Percentiles rank a stretch among this genome's conserved stretches.
These are phyloP conservation scores for Neofusicoccum laricinum DNA, from an alignment of 2,329 filamentous ascomycete species.

Conservation along the genomic window DNA sequence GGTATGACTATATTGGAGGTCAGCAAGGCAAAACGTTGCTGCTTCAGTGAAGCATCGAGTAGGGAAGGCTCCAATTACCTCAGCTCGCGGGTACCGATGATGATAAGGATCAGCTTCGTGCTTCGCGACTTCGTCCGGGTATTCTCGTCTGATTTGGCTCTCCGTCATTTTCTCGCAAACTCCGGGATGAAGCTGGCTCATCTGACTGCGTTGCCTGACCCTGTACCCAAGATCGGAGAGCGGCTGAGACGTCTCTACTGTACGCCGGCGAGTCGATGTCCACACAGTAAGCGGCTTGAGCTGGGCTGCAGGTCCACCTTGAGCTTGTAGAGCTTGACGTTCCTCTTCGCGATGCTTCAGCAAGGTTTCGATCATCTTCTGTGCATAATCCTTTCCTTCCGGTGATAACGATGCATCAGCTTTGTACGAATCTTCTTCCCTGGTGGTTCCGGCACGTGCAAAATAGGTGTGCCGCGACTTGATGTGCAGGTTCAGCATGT, in stretches of 20 bases:
- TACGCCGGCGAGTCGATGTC: slow-evolving; percentile 89
- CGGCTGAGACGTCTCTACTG: slow-evolving; percentile 82
- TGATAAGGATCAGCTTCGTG: slow-evolving; percentile 96
- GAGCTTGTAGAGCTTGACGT: slow-evolving; percentile 64
- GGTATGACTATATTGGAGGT: slow-evolving; percentile 69
- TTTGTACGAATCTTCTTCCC: slow-evolving; percentile 89
- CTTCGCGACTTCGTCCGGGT: slow-evolving; percentile 87
- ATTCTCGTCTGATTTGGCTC: slow-evolving; percentile 72
- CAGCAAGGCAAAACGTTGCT: too few species aligned
- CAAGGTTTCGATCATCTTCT: slow-evolving; percentile 81
- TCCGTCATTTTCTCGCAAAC: slow-evolving; percentile 94
- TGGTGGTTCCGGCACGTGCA: slow-evolving; percentile 77
- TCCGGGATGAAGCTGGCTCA: slow-evolving; percentile 96
- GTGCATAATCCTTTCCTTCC: slow-evolving; percentile 69
- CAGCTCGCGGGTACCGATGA: slow-evolving; percentile 89
- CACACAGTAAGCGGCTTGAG: slow-evolving; percentile 83
- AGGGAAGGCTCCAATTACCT: slow-evolving; percentile 55
- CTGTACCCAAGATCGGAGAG: slow-evolving; percentile 79
- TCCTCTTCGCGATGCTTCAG: slow-evolving; percentile 82
- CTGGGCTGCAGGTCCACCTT: slow-evolving; percentile 65
- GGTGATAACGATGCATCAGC: slow-evolving; percentile 81
- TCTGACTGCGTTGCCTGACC: slow-evolving; percentile 87
- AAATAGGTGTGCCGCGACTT: slow-evolving; percentile 94
- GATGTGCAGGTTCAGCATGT: slow-evolving; percentile 95
- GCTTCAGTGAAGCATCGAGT: slow-evolving; percentile 14